Base-by-base conservation (phyloP, 2,329 filamentous ascomycete genomes). In the Diaporthe citriasiana region DNA sequence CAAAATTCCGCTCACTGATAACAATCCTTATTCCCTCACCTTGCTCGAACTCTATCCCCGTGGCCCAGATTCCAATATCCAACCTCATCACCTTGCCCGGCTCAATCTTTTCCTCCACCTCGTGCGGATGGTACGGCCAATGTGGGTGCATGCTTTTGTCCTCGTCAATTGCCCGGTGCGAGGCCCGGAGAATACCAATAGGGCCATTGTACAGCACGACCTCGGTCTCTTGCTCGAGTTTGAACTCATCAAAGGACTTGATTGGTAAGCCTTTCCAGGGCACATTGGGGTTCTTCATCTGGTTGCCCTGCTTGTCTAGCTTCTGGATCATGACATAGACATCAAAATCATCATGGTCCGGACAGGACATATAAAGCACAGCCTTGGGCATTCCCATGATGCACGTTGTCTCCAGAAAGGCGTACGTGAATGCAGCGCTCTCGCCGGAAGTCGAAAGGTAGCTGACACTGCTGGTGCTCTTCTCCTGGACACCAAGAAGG, bases 351-450 rank as follows among this genome's bases (percentile, higher is more conserved):
- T 87, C 80, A 63, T 79, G 76, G 15, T 83, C 80, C 1, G 78
- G 73, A 63, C 80, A 83, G 0, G 83, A 85, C 80, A 87, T 84
- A 77, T 84, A 85, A 0, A 88, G 77, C 0, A 83, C 78, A 0
- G 84, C 84, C 74, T 86, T 87, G 0, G 85, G 82, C 1, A 84
- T 78, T 8, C 86, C 86, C n/a, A 85, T 81, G 0, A 88, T 76
- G 4, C 80, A 77, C 0, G 83, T 82, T 6, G 76, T 77, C 66
- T 82, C 74, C 1, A 76, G 30, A 76, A 87, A 87, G 1, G 76
- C 84, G 73, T 82, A 78, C 4, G 75, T 80, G 77, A 86, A 85
- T 17, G 50, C 77, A 75, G n/a, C 73, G 33, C 38, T 56, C 19
- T 76, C 76, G 30, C n/a, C 71, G 13, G 66, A 78, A 33, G 82